Conservation (phyloP, 2,329 filamentous ascomycete genomes). For the Microthyrium microscopicum region DNA sequence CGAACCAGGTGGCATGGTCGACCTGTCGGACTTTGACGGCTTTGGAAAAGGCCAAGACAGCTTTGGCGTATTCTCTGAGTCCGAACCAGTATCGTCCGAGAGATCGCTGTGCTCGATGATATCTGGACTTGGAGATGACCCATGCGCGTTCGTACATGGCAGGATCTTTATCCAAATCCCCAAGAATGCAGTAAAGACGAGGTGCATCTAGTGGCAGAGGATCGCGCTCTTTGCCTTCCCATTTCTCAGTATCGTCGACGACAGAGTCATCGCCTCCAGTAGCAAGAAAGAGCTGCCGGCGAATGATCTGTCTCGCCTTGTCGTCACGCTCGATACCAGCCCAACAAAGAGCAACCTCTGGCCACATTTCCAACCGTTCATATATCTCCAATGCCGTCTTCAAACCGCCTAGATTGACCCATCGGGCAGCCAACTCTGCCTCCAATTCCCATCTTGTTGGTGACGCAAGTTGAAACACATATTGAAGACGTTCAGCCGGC, state of each 20-base stretch:
- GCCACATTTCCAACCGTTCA: conserved; percentile 82
- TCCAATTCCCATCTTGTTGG: conserved; percentile 90
- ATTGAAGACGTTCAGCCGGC: conserved; percentile 58
- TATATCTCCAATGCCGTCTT: conserved; percentile 91
- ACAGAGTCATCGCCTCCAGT: conserved; percentile 25
- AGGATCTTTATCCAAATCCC: conserved; percentile 65
- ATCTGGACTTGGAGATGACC: conserved; percentile 66
- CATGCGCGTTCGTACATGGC: conserved; percentile 71
- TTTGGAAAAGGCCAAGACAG: conserved; percentile 60
- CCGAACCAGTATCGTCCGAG: conserved; percentile 64
- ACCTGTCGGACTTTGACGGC: conserved; percentile 66
- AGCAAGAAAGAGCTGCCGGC: conserved; percentile 61
- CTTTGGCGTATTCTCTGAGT: conserved; percentile 47
- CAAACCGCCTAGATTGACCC: conserved; percentile 75
- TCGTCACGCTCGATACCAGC: conserved; percentile 66
- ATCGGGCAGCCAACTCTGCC: conserved; percentile 80
- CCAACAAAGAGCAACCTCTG: conserved; percentile 82
- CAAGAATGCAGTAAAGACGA: conserved; percentile 80
- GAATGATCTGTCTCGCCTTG: conserved; percentile 61
- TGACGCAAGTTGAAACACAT: conserved; percentile 68
- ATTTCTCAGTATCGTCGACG: conserved; percentile 16
- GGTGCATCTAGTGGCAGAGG: conserved; percentile 70
- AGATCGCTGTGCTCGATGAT: conserved; percentile 73
- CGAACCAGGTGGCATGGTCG: conserved; percentile 74
- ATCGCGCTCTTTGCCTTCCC: conserved; percentile 52